These are phyloP conservation scores for Erodium maritimum DNA, from an alignment of 345 rosid genomes.

Conservation along the genomic window DNA sequence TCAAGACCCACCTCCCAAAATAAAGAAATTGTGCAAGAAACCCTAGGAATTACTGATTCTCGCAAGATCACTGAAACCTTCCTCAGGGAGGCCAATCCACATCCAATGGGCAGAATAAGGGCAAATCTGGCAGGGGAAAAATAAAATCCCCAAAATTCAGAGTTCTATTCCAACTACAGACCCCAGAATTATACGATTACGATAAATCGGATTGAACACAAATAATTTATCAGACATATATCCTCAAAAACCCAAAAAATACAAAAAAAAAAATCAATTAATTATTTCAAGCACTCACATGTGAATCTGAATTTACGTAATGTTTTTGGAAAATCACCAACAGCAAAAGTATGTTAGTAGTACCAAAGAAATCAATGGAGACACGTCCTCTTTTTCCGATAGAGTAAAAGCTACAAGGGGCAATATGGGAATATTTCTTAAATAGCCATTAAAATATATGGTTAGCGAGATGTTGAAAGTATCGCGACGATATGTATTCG, in stretches of 20 bases:
- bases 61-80: neutral
- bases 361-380: neutral
- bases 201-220: neutral
- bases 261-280: too few relatives aligned
- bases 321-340: too few relatives aligned
- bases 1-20: conserved; percentile 15
- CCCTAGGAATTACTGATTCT: conserved; percentile 1
- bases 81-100: neutral
- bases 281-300: too few relatives aligned
- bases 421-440: neutral
- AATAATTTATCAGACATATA: too few relatives aligned
- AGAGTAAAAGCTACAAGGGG: neutral
- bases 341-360: neutral
- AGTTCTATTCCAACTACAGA: neutral
- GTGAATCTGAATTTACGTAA: too few relatives aligned
- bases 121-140: conserved; percentile 21
- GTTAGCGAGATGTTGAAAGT: too few relatives aligned
- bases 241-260: neutral
- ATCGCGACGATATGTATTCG: too few relatives aligned
- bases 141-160: neutral
- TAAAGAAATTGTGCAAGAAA: conserved; percentile 12
- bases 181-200: too few relatives aligned
- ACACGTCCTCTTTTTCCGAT: neutral
- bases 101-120: conserved; percentile 19
- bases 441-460: neutral